Evolutionary conservation across 192 early-diverging fungal species (phyloP), one percentile per base, ranked within the genome.

Genomic region (Hyaloraphidium curvatum): DNA sequence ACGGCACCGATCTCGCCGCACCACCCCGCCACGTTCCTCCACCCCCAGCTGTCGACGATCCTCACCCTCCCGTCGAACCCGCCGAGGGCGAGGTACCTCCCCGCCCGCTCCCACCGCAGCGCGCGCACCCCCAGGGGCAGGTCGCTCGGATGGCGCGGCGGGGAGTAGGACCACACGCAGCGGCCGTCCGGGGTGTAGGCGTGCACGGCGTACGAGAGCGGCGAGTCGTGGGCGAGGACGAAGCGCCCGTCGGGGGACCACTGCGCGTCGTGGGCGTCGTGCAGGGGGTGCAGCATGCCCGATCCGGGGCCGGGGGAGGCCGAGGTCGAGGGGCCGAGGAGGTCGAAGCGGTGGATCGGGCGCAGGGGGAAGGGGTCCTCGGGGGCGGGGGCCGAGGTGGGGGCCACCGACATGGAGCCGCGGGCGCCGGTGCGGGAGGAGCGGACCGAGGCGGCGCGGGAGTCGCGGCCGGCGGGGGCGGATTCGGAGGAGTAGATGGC

Each of bases 161-260:
- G n/a, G n/a, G n/a, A n/a, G n/a, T n/a, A n/a, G n/a, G n/a, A n/a
- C 37, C 16, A 39, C 37, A 14, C 1, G 19, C 16, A 16, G 19
- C 37, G 37, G 16, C 16, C 19, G 14, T 39, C 37, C 37, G 7
- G 37, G 37, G 1, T 39, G 16, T 0, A 17, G 37, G 37, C 37
- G 37, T 14, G 37, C 3, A 39, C 16, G 3, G 37, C 37, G 16
- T 17, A 11, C 37, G 37, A 39, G 37, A n/a, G n/a, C n/a, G n/a
- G n/a, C n/a, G n/a, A n/a, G 37, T 39, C 30, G 28, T 9, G 40
- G 19, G 63, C 26, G 27, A 40, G 39, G 9, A 11, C 31, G 21
- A 66, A 53, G 23, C 23, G 64, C 2, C 52, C 52, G 37, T 39
- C 37, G 19, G 37, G 13, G 14, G 37, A 14, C 1, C 16, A 17